Percentiles rank a stretch among this genome's conserved stretches.
These are phyloP conservation scores for Isoetes taiwanensis DNA, from an alignment of 75 land plant genomes.

Conservation along the genomic window DNA sequence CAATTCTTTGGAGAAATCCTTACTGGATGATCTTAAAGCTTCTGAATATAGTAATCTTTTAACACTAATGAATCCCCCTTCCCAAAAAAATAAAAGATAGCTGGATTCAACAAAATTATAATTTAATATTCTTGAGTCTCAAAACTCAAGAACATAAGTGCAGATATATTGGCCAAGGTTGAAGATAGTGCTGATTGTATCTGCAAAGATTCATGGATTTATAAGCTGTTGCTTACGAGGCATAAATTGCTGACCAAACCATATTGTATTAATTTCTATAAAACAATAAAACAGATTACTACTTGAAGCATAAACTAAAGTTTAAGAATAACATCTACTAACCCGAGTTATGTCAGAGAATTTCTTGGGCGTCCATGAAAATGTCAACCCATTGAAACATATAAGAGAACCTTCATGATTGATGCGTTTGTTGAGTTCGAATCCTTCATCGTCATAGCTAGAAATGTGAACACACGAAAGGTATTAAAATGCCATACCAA, in stretches of 20 bases:
- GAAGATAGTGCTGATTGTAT: no score
- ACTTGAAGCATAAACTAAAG: neutral
- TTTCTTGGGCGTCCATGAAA: slow-evolving; percentile 53
- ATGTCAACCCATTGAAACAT: slow-evolving; percentile 39
- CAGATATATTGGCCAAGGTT: no score
- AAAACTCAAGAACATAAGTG: no score
- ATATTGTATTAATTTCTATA: neutral
- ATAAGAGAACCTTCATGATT: slow-evolving; percentile 64
- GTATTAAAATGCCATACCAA: no score
- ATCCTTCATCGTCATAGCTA: slow-evolving; percentile 61
- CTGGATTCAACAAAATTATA: neutral
- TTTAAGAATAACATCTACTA: slow-evolving; percentile 23
- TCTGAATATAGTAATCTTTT: neutral
- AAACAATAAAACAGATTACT: neutral
- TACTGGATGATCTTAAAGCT: neutral
- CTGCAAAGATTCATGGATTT: neutral
- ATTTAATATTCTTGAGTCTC: neutral
- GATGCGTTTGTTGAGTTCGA: slow-evolving; percentile 50
- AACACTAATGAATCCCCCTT: no score
- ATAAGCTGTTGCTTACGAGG: neutral
- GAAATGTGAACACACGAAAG: no score
- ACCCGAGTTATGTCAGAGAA: slow-evolving; percentile 56
- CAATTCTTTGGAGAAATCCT: neutral
- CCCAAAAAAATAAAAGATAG: slow-evolving; percentile 1
- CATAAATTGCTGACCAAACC: no score